These are phyloP conservation scores for Cryptococcus neoformans DNA, from an alignment of 1,284 basidiomycete genomes.

Conservation along the genomic window DNA sequence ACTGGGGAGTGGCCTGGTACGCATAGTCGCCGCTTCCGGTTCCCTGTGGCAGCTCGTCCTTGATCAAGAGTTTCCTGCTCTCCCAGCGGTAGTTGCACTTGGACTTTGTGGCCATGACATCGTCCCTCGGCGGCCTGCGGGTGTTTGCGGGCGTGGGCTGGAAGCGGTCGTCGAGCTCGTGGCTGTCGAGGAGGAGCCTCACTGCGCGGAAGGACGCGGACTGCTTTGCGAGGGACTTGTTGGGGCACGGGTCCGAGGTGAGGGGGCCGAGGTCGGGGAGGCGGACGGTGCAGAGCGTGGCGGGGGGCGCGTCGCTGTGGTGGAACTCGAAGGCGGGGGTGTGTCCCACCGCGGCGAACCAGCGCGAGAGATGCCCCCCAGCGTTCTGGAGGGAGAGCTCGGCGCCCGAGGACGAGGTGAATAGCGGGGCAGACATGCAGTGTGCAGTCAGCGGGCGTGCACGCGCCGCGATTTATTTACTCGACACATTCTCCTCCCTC, in stretches of 20 bases:
- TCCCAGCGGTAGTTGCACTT: slow-evolving; percentile 3
- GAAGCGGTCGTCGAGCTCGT: slow-evolving; percentile 6
- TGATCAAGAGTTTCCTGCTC: slow-evolving; percentile 1
- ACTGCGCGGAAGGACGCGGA: slow-evolving; percentile 11
- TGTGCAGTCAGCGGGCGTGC: too few species aligned
- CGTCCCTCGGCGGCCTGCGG: not conserved
- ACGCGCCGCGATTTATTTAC: too few species aligned
- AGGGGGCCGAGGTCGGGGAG: slow-evolving; percentile 2
- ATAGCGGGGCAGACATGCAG: not conserved
- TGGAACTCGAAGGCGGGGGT: not conserved
- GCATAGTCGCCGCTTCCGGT: slow-evolving; percentile 2
- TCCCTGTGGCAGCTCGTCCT: slow-evolving; percentile 5
- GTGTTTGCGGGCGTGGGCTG: slow-evolving; percentile 3
- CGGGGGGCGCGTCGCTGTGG: not conserved
- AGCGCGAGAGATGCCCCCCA: slow-evolving; percentile 3
- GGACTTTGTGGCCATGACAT: slow-evolving; percentile 2
- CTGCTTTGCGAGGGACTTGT: slow-evolving; percentile 11
- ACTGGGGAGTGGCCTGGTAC: slow-evolving; percentile 10
- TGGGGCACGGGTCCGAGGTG: slow-evolving; percentile 1
- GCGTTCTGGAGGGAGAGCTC: slow-evolving; percentile 11
- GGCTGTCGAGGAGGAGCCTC: slow-evolving; percentile 1
- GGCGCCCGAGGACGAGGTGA: not conserved
- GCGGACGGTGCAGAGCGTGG: slow-evolving; percentile 5
- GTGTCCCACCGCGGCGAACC: not conserved
- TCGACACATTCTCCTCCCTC: too few species aligned